Conservation (phyloP, 176 grass and related monocot genomes). For the Microstegium vimineum region DNA sequence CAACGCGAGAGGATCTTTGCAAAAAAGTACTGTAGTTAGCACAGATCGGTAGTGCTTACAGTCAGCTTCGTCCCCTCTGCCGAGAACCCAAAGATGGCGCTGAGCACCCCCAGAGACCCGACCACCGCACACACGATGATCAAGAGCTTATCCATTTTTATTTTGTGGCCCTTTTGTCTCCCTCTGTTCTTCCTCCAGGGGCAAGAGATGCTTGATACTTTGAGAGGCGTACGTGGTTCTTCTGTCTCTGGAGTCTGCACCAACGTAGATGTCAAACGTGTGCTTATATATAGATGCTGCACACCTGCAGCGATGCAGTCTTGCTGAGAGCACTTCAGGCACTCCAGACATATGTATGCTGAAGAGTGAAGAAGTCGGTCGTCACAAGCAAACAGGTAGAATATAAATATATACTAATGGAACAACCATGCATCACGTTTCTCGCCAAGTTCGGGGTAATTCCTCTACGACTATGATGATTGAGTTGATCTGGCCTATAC, state of each 20-base stretch:
- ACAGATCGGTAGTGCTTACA: conserved; percentile 9
- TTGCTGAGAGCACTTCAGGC: neutral
- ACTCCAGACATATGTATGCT: neutral
- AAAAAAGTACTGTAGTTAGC: neutral
- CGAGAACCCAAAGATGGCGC: conserved; percentile 30
- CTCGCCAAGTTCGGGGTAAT: too few species aligned
- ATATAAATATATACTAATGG: too few species aligned
- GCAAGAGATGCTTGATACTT: neutral
- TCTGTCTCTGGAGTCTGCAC: neutral
- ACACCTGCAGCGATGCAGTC: neutral
- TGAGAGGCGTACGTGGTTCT: neutral
- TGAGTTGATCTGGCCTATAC: too few species aligned
- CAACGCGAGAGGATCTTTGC: neutral
- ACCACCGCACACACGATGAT: conserved; percentile 6
- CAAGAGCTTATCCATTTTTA: conserved; percentile 2
- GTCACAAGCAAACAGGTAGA: neutral
- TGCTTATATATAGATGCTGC: neutral
- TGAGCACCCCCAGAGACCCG: conserved; percentile 28
- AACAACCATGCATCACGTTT: too few species aligned
- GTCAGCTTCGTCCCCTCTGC: conserved; percentile 24
- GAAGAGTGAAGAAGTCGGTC: neutral
- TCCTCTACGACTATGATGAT: too few species aligned
- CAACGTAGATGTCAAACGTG: neutral
- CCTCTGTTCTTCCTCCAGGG: neutral
- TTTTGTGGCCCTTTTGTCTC: neutral